Base-by-base conservation (phyloP, 2,329 filamentous ascomycete genomes). In the Dactylellina cionopaga region DNA sequence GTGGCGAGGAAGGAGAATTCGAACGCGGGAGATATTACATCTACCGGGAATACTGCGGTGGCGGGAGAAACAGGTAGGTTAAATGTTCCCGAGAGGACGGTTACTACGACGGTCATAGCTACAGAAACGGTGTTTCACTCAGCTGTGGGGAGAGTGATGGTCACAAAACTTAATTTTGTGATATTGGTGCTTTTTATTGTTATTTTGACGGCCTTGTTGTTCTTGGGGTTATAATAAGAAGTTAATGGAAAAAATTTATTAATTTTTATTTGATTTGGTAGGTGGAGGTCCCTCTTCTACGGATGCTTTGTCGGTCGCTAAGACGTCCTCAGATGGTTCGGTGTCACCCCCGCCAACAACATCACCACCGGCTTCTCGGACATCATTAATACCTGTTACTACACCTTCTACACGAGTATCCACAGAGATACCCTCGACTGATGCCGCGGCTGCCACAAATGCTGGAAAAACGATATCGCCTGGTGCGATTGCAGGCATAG, bases 61-160 rank as follows among this genome's bases (percentile, higher is more conserved):
- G 62, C 15, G 3, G 13, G 11, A 15, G 46, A 49, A 22, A 63
- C 65, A 70, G 65, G 65, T 63, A 49, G 56, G 56, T 31, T 15
- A 17, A 29, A 15, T 56, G 15, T 19, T 25, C 43, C 33, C 46
- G 44, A 63, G 46, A 63, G 58, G 33, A 63, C 65, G 4, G 56
- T 63, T 6, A 71, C 63, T 24, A 51, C 41, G 5, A 65, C 62
- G 1, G 52, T 59, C 22, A 41, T 35, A 4, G 24, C 58, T 51
- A 55, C 51, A 2, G 49, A 65, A 44, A 59, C 63, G 31, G 33
- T 58, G 13, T 15, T 35, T 52, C 44, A 17, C 13, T 52, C 35
- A 17, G 9, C 17, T 5, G 49, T 17, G 19, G 22, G 15, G 25
- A 11, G 24, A 3, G 7, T 11, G 19, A 15, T 7, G 17, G 31